Conservation (phyloP, 2,329 filamentous ascomycete genomes). For the Elsinoe australis region DNA sequence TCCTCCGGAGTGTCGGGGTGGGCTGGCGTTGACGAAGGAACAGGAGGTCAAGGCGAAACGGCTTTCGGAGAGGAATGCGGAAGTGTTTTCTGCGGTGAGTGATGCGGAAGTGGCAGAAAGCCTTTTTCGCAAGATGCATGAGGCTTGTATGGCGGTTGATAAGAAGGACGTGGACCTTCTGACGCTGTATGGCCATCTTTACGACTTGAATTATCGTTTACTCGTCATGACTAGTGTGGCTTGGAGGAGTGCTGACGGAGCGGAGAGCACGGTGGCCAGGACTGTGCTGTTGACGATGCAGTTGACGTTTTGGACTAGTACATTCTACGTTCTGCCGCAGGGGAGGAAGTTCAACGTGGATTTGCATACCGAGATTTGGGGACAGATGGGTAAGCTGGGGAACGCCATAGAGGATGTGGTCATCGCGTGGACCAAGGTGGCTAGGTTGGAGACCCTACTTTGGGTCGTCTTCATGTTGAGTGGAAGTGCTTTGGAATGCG, state of each 20-base stretch:
- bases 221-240: neutral
- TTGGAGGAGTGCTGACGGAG: neutral
- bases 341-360: slow-evolving; percentile 2
- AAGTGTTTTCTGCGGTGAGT: neutral
- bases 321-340: slow-evolving; percentile 13
- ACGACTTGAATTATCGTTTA: neutral
- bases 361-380: neutral
- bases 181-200: slow-evolving; percentile 1
- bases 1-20: neutral
- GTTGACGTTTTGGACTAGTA: slow-evolving; percentile 8
- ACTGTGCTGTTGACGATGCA: neutral
- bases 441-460: neutral
- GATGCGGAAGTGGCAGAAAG: neutral
- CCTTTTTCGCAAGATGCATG: neutral
- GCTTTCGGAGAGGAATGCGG: neutral
- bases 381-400: slow-evolving; percentile 20
- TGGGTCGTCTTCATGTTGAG: slow-evolving; percentile 2
- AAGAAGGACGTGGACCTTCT: slow-evolving; percentile 3
- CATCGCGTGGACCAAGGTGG: too few relatives aligned
- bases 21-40: neutral
- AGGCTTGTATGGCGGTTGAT: slow-evolving; percentile 2
- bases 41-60: neutral
- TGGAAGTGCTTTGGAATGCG: neutral
- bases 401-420: too few relatives aligned
- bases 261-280: neutral